Evolutionary conservation across 2,329 filamentous ascomycete species (phyloP).

Genomic region (Sporothrix globosa): DNA sequence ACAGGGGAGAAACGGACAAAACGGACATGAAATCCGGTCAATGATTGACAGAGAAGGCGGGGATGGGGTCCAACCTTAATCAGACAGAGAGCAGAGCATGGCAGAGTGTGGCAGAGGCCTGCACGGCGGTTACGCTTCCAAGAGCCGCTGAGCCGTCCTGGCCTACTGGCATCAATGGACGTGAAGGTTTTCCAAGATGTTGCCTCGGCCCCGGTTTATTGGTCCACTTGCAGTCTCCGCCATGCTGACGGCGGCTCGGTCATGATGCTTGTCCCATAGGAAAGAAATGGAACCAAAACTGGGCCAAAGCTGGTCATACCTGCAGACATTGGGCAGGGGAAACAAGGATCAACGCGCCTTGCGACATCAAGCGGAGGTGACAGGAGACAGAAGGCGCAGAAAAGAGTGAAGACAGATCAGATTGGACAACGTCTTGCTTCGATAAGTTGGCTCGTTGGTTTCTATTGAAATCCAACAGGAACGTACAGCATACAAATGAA

Average conservation of each 20-base stretch:
- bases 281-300: neutral
- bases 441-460: neutral
- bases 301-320: no score
- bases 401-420: neutral
- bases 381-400: neutral
- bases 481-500: no score
- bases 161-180: no score
- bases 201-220: neutral
- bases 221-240: neutral
- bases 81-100: neutral
- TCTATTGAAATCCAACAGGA: neutral
- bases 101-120: neutral
- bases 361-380: neutral
- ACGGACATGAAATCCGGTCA: neutral
- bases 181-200: neutral
- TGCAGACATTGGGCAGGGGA: neutral
- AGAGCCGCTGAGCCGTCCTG: no score
- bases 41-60: conserved; percentile 4
- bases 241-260: neutral
- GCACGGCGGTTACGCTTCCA: no score
- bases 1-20: neutral
- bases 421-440: neutral
- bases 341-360: conserved; percentile 10
- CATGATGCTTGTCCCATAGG: neutral
- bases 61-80: conserved; percentile 16